These are phyloP conservation scores for Hypoxylon crocopeplum DNA, from an alignment of 495 filamentous ascomycete genomes.

Conservation along the genomic window DNA sequence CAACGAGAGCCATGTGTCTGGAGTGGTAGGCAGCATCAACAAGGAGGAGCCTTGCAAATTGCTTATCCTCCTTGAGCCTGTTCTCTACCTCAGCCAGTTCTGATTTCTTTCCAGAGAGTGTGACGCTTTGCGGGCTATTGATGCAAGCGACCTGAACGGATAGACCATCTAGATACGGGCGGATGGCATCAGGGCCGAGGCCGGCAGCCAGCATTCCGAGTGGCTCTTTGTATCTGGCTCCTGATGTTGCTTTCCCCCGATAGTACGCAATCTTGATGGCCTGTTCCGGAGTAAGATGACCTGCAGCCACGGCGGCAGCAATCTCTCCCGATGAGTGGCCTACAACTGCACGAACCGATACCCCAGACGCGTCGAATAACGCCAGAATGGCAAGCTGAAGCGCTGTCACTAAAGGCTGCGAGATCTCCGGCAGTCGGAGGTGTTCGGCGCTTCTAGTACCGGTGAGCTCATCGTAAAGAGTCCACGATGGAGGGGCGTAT, in stretches of 20 bases:
- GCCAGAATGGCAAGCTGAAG: conserved; percentile 57
- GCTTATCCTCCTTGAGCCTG: conserved; percentile 47
- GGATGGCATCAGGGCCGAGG: conserved; percentile 17
- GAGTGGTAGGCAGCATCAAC: conserved; percentile 71
- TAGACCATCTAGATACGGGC: conserved; percentile 12
- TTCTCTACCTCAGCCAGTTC: conserved; percentile 37
- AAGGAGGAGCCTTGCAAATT: conserved; percentile 56
- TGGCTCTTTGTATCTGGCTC: background rate
- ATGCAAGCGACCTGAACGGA: conserved; percentile 44
- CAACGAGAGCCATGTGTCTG: conserved; percentile 61
- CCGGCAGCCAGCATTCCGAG: conserved; percentile 48
- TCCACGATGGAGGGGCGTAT: conserved; percentile 18
- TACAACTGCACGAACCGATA: conserved; percentile 44
- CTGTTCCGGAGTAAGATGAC: conserved; percentile 18
- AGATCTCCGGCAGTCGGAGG: conserved; percentile 33
- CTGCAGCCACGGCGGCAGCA: conserved; percentile 47
- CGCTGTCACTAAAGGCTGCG: conserved; percentile 50
- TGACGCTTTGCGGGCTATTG: conserved; percentile 48
- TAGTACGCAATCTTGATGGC: conserved; percentile 42
- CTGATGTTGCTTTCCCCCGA: conserved; percentile 33
- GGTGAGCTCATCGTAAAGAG: conserved; percentile 22
- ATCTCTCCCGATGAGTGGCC: conserved; percentile 53
- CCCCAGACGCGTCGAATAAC: conserved; percentile 51
- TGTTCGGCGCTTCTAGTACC: conserved; percentile 35
- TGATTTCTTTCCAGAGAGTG: conserved; percentile 40